Conservation (phyloP, 108 stramenopile genomes). For the Discostella pseudostelligera region DNA sequence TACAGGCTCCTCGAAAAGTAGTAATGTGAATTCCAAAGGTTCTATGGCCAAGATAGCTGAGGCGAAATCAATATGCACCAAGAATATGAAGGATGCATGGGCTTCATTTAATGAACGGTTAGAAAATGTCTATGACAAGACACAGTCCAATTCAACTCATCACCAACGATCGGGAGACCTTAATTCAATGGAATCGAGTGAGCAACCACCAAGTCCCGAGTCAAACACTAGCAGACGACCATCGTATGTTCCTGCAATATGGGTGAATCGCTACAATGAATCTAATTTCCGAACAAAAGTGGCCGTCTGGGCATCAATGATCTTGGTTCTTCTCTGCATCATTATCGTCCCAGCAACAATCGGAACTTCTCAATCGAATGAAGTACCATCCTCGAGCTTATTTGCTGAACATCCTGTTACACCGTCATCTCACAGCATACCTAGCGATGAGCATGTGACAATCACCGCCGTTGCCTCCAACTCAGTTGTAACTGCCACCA, state of each 20-base stretch:
- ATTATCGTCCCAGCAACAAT: constrained; percentile 11
- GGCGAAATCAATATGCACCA: not conserved
- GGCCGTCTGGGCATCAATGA: constrained; percentile 5
- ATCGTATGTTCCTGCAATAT: not conserved
- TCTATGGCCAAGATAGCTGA: not conserved
- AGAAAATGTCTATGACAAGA: not conserved
- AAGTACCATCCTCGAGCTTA: not conserved
- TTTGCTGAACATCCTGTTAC: not conserved
- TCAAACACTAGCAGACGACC: not conserved
- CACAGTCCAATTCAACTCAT: not conserved
- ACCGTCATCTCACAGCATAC: too few species aligned
- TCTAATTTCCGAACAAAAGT: constrained; percentile 20
- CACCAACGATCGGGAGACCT: not conserved
- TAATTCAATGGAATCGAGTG: not conserved
- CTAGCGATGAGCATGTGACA: too few species aligned
- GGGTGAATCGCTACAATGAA: constrained; percentile 8
- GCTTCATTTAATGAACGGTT: not conserved
- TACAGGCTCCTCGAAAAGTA: not conserved
- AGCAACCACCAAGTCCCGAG: constrained; percentile 1
- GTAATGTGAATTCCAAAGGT: not conserved
- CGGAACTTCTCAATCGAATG: constrained; percentile 3
- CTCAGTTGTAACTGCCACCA: too few species aligned
- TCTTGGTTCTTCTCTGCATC: constrained; percentile 15
- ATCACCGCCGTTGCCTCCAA: too few species aligned
- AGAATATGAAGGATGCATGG: not conserved